A percentile compares a stretch with the other conserved stretches of the same genome.
phyloP scores from a whole-genome alignment of 2,329 filamentous ascomycete species.

The Teratosphaeria destructans region DNA sequence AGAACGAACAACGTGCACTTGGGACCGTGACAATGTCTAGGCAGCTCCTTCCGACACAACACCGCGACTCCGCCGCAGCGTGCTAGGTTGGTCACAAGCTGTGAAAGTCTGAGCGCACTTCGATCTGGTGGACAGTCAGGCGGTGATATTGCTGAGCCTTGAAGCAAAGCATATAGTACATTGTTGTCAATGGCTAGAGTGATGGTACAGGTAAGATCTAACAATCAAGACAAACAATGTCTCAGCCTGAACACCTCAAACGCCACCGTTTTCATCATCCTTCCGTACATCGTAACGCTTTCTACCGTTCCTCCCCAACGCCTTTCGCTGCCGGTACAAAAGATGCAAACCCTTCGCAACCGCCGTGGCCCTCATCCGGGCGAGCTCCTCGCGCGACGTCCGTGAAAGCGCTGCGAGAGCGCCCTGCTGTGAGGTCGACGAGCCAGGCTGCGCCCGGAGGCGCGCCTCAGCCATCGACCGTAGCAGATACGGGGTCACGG shows the following conservation, averaged over 20 bases:
- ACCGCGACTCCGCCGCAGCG: neutral
- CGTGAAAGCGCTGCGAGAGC: slow-evolving; percentile 18
- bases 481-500: slow-evolving; percentile 33
- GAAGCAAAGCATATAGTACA: neutral
- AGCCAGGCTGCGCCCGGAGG: slow-evolving; percentile 37
- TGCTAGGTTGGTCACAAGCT: neutral
- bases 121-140: neutral
- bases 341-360: neutral
- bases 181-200: neutral
- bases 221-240: neutral
- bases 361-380: neutral
- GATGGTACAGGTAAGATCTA: neutral
- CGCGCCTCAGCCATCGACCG: slow-evolving; percentile 33
- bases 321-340: slow-evolving; percentile 1
- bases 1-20: no score
- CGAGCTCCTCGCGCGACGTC: slow-evolving; percentile 6
- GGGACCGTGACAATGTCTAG: no score
- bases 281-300: neutral
- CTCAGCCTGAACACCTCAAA: neutral
- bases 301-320: neutral
- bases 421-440: slow-evolving; percentile 28
- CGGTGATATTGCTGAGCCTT: neutral
- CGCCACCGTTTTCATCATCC: neutral
- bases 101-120: neutral
- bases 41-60: neutral